These are phyloP conservation scores for Irpex rosettiformis DNA, from an alignment of 1,284 basidiomycete species.

Conservation along the genomic window DNA sequence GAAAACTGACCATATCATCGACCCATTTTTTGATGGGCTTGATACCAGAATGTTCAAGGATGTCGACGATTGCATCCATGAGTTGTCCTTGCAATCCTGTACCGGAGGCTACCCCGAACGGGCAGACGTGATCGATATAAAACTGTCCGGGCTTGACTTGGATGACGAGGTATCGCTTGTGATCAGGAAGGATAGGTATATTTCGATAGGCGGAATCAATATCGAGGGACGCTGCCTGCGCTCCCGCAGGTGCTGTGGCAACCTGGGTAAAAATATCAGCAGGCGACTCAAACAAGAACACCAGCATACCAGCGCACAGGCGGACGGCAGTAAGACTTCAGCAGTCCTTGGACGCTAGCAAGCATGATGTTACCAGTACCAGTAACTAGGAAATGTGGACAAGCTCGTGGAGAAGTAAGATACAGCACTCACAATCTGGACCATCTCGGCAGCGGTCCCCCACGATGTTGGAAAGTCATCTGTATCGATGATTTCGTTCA, in stretches of 20 bases:
- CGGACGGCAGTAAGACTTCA: not conserved
- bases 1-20: not conserved
- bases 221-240: constrained; percentile 31
- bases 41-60: constrained; percentile 18
- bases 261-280: constrained; percentile 19
- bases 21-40: not conserved
- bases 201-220: constrained; percentile 32
- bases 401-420: not conserved
- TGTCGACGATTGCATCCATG: constrained; percentile 28
- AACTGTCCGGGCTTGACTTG: constrained; percentile 28
- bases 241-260: constrained; percentile 27
- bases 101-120: constrained; percentile 29
- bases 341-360: too few relatives aligned
- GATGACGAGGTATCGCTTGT: constrained; percentile 13
- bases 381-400: not conserved
- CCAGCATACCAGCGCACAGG: not conserved
- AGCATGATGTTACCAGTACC: not conserved
- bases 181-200: constrained; percentile 20
- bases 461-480: constrained; percentile 30
- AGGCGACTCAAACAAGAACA: too few relatives aligned
- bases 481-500: constrained; percentile 30
- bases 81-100: constrained; percentile 30
- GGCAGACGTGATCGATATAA: constrained; percentile 24
- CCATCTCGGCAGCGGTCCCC: constrained; percentile 24
- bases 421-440: constrained; percentile 30